Base-by-base conservation (phyloP, 768 basidiomycete genomes). In the Rhodotorula toruloides region DNA sequence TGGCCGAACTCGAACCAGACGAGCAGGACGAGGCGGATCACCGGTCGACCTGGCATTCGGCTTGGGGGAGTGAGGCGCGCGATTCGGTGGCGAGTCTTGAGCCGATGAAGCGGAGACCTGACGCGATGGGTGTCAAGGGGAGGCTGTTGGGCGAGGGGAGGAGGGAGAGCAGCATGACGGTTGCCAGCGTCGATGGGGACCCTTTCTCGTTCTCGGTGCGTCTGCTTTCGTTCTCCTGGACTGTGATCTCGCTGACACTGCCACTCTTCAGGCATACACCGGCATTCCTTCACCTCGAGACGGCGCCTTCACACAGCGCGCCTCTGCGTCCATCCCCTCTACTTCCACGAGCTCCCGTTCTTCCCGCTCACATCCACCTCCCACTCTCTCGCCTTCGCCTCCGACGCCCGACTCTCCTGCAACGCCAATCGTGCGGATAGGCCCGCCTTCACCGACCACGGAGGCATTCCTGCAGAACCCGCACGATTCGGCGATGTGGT, bases 151-250 rank as follows among this genome's bases (percentile, higher is more conserved):
- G 10, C 10, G 50, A 25, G 0, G 29, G 29, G 27, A 31, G 40
- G 19, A 49, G 65, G 40, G 65, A 61, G 32, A 61, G 58, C 32
- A 36, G 40, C 25, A 17, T 62, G 37, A 61, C 59, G 2, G 31
- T 36, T 17, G 50, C 50, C 12, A 61, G 63, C 21, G 37, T 57
- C 21, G 37, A 49, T 4, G 37, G 29, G 1, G 59, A 65, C 40
- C 55, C 63, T 7, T 70, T 65, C 29, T 57, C 58, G 12, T 70
- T 58, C 43, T 65, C 68, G 29, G 68, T 66, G 17, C 36, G 64
- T 54, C 32, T 2, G 19, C 21, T 29, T n/a, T 6, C 37, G 8
- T 16, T 17, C 32, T 13, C 37, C 25, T 48, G 11, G 3, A 32
- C 17, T 14, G 4, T 10, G 12, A 3, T 49, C 13, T 2, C 36